phyloP scores from a whole-genome alignment of 352 stramenopile species.

The Phytophthora tentaculata region DNA sequence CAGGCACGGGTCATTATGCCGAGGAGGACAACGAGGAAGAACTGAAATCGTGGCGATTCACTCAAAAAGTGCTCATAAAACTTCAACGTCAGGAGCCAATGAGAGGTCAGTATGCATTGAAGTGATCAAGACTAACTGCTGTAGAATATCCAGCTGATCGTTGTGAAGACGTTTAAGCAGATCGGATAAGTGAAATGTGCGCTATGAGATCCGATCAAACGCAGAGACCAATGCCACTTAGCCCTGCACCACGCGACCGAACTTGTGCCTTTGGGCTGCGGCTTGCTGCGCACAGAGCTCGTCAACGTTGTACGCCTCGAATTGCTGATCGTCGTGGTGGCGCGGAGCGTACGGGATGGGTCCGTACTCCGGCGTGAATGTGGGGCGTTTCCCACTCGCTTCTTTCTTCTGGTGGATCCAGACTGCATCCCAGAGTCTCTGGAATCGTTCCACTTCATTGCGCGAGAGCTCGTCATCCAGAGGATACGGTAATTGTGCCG shows the following conservation, averaged over 20 bases:
- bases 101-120: constrained; percentile 5
- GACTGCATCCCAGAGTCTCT: constrained; percentile 55
- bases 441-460: constrained; percentile 53
- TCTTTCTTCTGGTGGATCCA: constrained; percentile 48
- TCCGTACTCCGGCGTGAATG: constrained; percentile 81
- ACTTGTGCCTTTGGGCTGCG: constrained; percentile 40
- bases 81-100: constrained; percentile 26
- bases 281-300: constrained; percentile 49
- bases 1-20: too few species aligned
- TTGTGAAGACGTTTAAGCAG: too few species aligned
- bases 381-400: constrained; percentile 27
- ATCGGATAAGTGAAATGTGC: not conserved
- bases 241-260: constrained; percentile 16
- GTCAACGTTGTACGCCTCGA: constrained; percentile 62
- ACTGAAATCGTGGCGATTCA: too few species aligned
- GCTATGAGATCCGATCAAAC: not conserved
- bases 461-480: constrained; percentile 32
- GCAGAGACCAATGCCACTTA: constrained; percentile 3
- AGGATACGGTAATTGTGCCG: constrained; percentile 55
- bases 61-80: too few species aligned
- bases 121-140: not conserved
- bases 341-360: constrained; percentile 64
- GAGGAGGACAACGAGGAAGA: too few species aligned
- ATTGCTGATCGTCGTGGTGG: constrained; percentile 29
- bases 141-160: too few species aligned